Conservation (phyloP, 495 filamentous ascomycete genomes). For the Penicillium steckii region DNA sequence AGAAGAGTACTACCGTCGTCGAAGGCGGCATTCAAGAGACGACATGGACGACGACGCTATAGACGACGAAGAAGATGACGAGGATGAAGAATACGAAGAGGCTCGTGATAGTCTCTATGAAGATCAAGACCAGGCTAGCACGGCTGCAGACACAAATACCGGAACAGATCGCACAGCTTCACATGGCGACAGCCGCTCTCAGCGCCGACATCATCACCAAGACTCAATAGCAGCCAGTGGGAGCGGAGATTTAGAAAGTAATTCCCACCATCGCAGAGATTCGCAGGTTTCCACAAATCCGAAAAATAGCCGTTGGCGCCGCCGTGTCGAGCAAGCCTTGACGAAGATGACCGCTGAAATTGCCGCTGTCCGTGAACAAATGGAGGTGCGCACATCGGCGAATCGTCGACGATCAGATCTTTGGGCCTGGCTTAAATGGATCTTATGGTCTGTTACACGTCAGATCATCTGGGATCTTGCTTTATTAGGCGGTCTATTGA, state of each 20-base stretch:
- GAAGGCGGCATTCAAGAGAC: slow-evolving; percentile 22
- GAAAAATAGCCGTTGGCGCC: slow-evolving; percentile 61
- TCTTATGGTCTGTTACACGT: slow-evolving; percentile 66
- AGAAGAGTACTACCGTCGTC: slow-evolving; percentile 48
- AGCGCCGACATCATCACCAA: slow-evolving; percentile 11
- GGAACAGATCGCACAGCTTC: slow-evolving; percentile 15
- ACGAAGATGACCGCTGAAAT: slow-evolving; percentile 90
- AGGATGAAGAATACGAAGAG: slow-evolving; percentile 46
- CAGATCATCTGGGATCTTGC: slow-evolving; percentile 72
- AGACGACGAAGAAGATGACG: slow-evolving; percentile 38
- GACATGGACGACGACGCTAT: slow-evolving; percentile 32
- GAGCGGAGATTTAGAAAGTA: slow-evolving; percentile 10
- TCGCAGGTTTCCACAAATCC: slow-evolving; percentile 9
- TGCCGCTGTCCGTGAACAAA: slow-evolving; percentile 88
- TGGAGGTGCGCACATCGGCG: slow-evolving; percentile 57
- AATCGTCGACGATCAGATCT: slow-evolving; percentile 50
- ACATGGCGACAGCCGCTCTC: slow-evolving; percentile 10
- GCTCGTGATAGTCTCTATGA: slow-evolving; percentile 38
- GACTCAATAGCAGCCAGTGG: slow-evolving; percentile 8
- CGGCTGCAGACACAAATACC: slow-evolving; percentile 14
- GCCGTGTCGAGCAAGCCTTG: slow-evolving; percentile 80
- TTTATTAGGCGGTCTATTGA: slow-evolving; percentile 64
- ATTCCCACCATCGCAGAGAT: slow-evolving; percentile 7
- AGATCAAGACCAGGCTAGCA: slow-evolving; percentile 30
- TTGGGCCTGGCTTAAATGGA: slow-evolving; percentile 69